Evolutionary conservation across 495 filamentous ascomycete species (phyloP), one percentile per base, ranked within the genome.

Genomic region (Trichoderma virens): DNA sequence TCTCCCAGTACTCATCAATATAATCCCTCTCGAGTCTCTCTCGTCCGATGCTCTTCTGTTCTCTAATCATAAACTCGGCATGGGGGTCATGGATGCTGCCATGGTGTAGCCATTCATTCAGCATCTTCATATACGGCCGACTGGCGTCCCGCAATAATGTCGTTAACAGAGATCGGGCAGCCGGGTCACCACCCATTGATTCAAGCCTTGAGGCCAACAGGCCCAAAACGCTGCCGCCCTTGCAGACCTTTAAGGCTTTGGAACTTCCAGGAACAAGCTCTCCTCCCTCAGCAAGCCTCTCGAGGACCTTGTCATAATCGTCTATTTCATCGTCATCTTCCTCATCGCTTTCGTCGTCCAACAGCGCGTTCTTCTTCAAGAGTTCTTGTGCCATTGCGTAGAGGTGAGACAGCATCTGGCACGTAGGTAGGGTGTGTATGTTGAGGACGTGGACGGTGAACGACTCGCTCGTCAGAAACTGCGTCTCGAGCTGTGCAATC

Each of bases 1-100:
- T 92, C 70, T 98, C 94, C 94, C 94, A 98, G 74, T 98, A 98
- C 68, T 98, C 94, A 70, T 98, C 94, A 0, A 93, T 98, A 69
- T 97, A 98, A 75, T 98, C 94, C 70, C 96, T 86, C 71, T 97
- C 92, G 13, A 98, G 77, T 69, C 89, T 84, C 69, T 97, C 95
- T 23, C 94, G 84, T 62, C 88, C 88, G 69, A 98, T 98, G 70
- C 91, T 94, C 75, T 93, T 93, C 71, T 96, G 92, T 73, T 98
- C 94, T 67, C 92, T 95, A 66, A 98, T 87, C 41, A 98, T 76
- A 70, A 98, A 98, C 72, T 98, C 94, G 14, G 84, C 85, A 72
- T 97, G 95, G 2, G 93, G 92, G 73, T 98, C 94, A 71, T 87
- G 90, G 72, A 98, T 98, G 43, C 88, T 91, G 20, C 94, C 94